Percentiles rank a stretch among this genome's conserved stretches.
These are phyloP conservation scores for Pinus tabuliformis DNA, from an alignment of 75 land plant species.

Conservation along the genomic window DNA sequence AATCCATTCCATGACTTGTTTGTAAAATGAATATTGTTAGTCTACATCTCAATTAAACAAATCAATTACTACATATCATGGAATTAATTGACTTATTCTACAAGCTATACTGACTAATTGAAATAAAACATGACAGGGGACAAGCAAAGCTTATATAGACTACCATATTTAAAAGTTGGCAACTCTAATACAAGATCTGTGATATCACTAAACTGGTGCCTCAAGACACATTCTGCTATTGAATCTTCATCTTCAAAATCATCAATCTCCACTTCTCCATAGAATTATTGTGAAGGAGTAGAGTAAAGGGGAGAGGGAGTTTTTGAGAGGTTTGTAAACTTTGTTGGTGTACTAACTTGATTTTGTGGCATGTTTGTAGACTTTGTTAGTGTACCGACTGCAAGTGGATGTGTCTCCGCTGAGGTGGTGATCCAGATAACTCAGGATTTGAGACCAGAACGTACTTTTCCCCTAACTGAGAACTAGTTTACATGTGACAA, in stretches of 20 bases:
- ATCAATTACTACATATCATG: not conserved
- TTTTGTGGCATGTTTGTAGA: too few relatives aligned
- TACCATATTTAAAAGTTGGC: slow-evolving; percentile 87
- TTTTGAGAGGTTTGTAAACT: slow-evolving; percentile 28
- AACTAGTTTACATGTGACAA: slow-evolving; percentile 35
- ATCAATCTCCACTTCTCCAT: slow-evolving; percentile 84
- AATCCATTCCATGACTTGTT: not conserved
- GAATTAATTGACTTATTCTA: not conserved
- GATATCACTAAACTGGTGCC: slow-evolving; percentile 57
- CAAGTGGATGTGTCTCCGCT: slow-evolving; percentile 60
- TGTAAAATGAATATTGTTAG: not conserved
- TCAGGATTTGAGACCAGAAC: slow-evolving; percentile 76
- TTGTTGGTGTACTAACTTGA: slow-evolving; percentile 1
- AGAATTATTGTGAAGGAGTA: slow-evolving; percentile 41
- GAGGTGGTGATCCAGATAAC: slow-evolving; percentile 80
- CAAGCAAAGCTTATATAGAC: not conserved
- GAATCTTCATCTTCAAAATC: slow-evolving; percentile 77
- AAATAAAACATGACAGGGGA: slow-evolving; percentile 8
- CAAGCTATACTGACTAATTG: not conserved
- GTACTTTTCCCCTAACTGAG: slow-evolving; percentile 35
- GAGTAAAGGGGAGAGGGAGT: slow-evolving; percentile 40
- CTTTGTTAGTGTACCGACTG: slow-evolving; percentile 11
- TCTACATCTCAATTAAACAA: not conserved
- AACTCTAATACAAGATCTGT: slow-evolving; percentile 52
- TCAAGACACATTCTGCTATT: slow-evolving; percentile 9